These are phyloP conservation scores for Russula sp. DNA, from an alignment of 768 basidiomycete species.

Conservation along the genomic window DNA sequence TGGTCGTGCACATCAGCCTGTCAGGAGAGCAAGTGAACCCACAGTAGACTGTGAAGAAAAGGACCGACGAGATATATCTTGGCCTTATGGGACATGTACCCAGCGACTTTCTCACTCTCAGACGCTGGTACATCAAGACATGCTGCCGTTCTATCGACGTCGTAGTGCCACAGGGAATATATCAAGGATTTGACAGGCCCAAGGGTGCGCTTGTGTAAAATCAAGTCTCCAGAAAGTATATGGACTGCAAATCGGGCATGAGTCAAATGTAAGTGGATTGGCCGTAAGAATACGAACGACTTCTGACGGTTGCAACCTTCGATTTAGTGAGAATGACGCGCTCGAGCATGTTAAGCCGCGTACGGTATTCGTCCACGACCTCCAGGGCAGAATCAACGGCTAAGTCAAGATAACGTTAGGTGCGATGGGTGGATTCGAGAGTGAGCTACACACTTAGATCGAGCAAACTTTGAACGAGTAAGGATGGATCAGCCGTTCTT, in stretches of 20 bases:
- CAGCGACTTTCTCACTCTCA: conserved; percentile 42
- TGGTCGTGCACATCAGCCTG: conserved; percentile 76
- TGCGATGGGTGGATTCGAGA: neutral
- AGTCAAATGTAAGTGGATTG: neutral
- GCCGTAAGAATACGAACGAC: conserved; percentile 41
- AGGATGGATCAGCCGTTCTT: conserved; percentile 60
- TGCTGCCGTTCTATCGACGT: conserved; percentile 63
- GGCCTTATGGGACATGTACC: conserved; percentile 65
- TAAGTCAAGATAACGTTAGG: conserved; percentile 31
- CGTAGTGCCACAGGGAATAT: conserved; percentile 65
- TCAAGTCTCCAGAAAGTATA: conserved; percentile 71
- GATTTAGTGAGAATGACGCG: conserved; percentile 57
- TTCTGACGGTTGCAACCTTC: conserved; percentile 56
- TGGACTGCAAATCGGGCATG: conserved; percentile 48
- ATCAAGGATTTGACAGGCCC: conserved; percentile 69
- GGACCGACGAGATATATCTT: conserved; percentile 58
- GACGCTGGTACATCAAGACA: conserved; percentile 43
- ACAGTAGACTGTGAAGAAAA: conserved; percentile 4
- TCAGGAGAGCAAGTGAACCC: conserved; percentile 3
- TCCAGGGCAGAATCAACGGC: conserved; percentile 68
- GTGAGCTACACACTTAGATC: conserved; percentile 44
- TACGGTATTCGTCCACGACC: conserved; percentile 66
- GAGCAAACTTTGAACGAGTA: conserved; percentile 66
- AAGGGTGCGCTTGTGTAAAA: conserved; percentile 68
- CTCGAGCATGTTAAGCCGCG: conserved; percentile 60